phyloP scores from a whole-genome alignment of 495 filamentous ascomycete species.

The Penicillium herquei region DNA sequence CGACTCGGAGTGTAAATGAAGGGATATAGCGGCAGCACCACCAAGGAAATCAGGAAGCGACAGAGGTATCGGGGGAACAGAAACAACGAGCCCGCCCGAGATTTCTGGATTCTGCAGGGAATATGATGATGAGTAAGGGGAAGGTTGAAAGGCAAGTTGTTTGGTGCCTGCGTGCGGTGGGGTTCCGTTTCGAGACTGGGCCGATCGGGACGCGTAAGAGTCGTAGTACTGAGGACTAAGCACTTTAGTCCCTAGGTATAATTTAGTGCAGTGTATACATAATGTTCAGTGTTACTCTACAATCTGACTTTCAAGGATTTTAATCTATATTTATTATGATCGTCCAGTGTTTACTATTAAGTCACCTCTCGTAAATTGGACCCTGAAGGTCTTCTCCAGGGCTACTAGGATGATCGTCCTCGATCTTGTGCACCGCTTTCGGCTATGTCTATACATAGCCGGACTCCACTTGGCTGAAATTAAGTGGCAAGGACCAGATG shows the following conservation, averaged over 20 bases:
- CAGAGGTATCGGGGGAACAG: conserved; percentile 5
- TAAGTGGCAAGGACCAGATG: neutral
- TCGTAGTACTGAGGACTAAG: neutral
- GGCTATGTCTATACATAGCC: conserved; percentile 2
- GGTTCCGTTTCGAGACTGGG: conserved; percentile 32
- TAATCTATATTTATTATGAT: neutral
- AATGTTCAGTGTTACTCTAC: too few species aligned
- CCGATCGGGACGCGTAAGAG: conserved; percentile 33
- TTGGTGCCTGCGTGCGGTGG: conserved; percentile 34
- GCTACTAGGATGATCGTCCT: neutral
- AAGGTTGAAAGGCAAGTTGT: conserved; percentile 14
- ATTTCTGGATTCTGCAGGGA: conserved; percentile 22
- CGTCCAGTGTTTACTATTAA: neutral
- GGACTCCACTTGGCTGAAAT: neutral
- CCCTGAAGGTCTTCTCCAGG: conserved; percentile 14
- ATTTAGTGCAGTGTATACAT: too few species aligned
- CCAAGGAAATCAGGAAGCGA: neutral
- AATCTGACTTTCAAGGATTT: too few species aligned
- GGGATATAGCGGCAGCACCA: neutral
- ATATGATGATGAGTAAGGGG: conserved; percentile 11
- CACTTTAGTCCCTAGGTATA: too few species aligned
- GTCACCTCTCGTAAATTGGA: conserved; percentile 3
- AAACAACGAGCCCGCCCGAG: conserved; percentile 30
- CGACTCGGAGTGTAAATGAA: conserved; percentile 17
- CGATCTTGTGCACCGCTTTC: conserved; percentile 18